These are phyloP conservation scores for Fraxinus platypoda DNA, from an alignment of 305 asterid genomes.

Conservation along the genomic window DNA sequence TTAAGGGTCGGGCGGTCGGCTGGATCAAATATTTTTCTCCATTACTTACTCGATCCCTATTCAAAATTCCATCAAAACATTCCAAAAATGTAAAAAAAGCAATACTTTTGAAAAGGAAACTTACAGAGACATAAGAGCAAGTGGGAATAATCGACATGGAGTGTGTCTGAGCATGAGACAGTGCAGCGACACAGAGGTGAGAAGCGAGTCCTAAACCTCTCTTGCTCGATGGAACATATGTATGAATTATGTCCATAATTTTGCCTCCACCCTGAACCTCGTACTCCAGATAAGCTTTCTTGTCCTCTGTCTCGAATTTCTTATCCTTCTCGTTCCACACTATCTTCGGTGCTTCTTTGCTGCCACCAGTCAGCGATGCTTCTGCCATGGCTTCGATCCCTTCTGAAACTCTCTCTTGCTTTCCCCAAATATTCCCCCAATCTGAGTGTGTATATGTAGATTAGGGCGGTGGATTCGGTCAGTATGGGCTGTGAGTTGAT, in stretches of 20 bases:
- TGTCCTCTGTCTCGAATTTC: slow-evolving; percentile 76
- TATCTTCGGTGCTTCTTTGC: slow-evolving; percentile 30
- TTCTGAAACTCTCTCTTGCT: slow-evolving; percentile 1
- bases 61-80: not conserved
- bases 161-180: slow-evolving; percentile 60
- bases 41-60: not conserved
- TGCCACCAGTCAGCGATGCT: slow-evolving; percentile 9
- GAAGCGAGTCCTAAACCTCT: slow-evolving; percentile 86
- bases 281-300: slow-evolving; percentile 66
- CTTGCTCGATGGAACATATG: slow-evolving; percentile 77
- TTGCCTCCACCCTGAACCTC: slow-evolving; percentile 32
- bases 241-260: slow-evolving; percentile 73
- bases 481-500: not conserved
- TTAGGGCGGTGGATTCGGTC: not conserved
- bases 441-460: not conserved
- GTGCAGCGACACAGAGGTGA: slow-evolving; percentile 77
- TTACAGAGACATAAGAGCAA: slow-evolving; percentile 89
- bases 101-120: slow-evolving; percentile 3
- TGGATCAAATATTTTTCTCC: not conserved
- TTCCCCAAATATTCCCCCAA: not conserved
- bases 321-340: slow-evolving; percentile 59
- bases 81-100: not conserved
- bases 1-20: not conserved
- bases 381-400: slow-evolving; percentile 25
- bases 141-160: slow-evolving; percentile 62